These are phyloP conservation scores for Cutaneotrichosporon cavernicola DNA, from an alignment of 1,284 basidiomycete species.

Conservation along the genomic window DNA sequence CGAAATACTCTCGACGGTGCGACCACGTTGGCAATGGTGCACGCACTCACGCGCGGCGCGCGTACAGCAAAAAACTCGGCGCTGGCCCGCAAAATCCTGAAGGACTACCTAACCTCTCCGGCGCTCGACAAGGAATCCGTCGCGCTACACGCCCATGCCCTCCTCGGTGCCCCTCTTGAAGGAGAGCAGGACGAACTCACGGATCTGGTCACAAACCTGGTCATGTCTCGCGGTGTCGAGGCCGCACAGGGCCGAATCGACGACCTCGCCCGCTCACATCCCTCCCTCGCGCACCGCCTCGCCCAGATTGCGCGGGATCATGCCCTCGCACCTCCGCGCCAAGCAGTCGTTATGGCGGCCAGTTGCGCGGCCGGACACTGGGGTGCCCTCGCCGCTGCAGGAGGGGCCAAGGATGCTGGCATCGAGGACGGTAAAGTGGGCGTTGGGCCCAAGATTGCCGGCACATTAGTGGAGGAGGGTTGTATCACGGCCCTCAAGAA, in stretches of 20 bases:
- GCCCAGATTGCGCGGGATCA: conserved; percentile 2
- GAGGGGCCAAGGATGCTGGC: background rate
- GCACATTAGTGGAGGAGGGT: background rate
- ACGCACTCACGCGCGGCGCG: conserved; percentile 18
- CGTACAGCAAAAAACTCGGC: conserved; percentile 11
- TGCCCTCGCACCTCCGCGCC: conserved; percentile 5
- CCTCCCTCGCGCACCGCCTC: conserved; percentile 21
- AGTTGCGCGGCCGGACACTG: conserved; percentile 20
- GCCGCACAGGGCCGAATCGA: conserved; percentile 8
- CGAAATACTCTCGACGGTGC: conserved; percentile 10
- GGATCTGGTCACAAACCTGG: background rate
- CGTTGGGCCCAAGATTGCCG: background rate
- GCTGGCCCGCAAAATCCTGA: conserved; percentile 15
- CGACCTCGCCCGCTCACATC: background rate
- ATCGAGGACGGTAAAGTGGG: background rate
- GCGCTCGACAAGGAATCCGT: conserved; percentile 1
- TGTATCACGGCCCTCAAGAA: background rate
- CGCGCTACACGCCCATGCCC: conserved; percentile 16
- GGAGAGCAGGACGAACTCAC: conserved; percentile 4
- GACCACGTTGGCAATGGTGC: conserved; percentile 17
- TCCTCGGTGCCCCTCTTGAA: background rate
- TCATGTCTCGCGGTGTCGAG: background rate
- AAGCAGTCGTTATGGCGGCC: conserved; percentile 14
- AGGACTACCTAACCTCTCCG: conserved; percentile 11
- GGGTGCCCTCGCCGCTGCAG: conserved; percentile 15